A percentile compares a stretch with the other conserved stretches of the same genome.
Conservation (phyloP, 2,329 filamentous ascomycete species). For the Cladophialophora carrionii region DNA sequence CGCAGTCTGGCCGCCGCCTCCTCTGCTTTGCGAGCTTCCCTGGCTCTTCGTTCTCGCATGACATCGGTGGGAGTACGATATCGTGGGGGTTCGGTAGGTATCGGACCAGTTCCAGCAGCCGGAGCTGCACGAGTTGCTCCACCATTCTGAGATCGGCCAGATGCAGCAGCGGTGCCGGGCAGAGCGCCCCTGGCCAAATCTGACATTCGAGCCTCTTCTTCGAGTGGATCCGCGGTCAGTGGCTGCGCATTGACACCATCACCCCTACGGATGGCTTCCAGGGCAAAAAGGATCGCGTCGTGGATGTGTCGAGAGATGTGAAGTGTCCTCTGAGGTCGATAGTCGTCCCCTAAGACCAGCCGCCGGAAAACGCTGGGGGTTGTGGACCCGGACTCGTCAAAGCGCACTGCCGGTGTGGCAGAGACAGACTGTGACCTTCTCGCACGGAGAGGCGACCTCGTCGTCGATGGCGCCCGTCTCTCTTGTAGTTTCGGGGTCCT, state of each 20-base stretch:
- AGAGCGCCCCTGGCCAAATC: slow-evolving; percentile 70
- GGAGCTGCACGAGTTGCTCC: slow-evolving; percentile 54
- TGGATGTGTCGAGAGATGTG: slow-evolving; percentile 82
- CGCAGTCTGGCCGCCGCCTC: slow-evolving; percentile 63
- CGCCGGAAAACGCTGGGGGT: slow-evolving; percentile 43
- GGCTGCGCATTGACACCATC: slow-evolving; percentile 57
- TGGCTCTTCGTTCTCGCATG: slow-evolving; percentile 80
- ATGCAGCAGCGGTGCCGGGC: slow-evolving; percentile 50
- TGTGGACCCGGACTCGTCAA: slow-evolving; percentile 37
- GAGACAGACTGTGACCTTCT: slow-evolving; percentile 35
- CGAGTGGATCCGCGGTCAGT: slow-evolving; percentile 80
- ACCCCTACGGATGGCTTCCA: slow-evolving; percentile 73
- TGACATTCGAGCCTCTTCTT: slow-evolving; percentile 92
- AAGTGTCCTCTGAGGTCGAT: slow-evolving; percentile 55
- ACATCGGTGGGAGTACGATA: slow-evolving; percentile 87
- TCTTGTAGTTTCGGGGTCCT: slow-evolving; percentile 58
- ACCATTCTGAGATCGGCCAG: slow-evolving; percentile 62
- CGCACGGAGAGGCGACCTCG: slow-evolving; percentile 33
- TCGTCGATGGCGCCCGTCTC: slow-evolving; percentile 44
- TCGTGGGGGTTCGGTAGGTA: slow-evolving; percentile 58
- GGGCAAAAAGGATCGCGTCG: slow-evolving; percentile 85
- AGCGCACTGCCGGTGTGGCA: slow-evolving; percentile 23
- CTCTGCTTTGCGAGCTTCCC: slow-evolving; percentile 73
- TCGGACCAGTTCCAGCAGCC: slow-evolving; percentile 47
- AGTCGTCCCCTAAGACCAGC: slow-evolving; percentile 48